These are phyloP conservation scores for Leccinum fibrillosum DNA, from an alignment of 768 basidiomycete genomes.

Conservation along the genomic window DNA sequence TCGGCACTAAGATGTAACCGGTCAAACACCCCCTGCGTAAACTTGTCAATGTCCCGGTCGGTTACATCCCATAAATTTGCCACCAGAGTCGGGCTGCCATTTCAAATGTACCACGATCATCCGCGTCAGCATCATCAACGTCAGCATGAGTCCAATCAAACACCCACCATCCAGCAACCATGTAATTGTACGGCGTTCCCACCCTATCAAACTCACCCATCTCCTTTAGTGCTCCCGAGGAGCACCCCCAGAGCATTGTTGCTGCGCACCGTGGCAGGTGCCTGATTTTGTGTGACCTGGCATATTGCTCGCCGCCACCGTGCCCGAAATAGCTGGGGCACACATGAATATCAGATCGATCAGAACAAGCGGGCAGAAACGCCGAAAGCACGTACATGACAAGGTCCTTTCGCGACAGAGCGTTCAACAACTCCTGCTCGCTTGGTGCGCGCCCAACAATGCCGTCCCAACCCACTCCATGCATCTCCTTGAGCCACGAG, in stretches of 20 bases:
- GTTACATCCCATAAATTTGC: conserved; percentile 99
- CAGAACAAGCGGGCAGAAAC: not conserved
- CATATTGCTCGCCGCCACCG: conserved; percentile 92
- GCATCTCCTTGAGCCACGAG: conserved; percentile 75
- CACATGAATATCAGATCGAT: not conserved
- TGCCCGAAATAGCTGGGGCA: conserved; percentile 88
- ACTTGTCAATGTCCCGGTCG: conserved; percentile 93
- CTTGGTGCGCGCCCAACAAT: conserved; percentile 71
- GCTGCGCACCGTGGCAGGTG: conserved; percentile 83
- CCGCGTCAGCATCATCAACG: not conserved
- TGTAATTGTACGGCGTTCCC: conserved; percentile 93
- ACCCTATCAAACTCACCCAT: conserved; percentile 93
- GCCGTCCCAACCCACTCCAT: conserved; percentile 77
- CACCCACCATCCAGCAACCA: conserved; percentile 94
- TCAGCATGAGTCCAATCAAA: not conserved
- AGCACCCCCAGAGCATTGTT: conserved; percentile 99
- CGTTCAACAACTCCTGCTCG: conserved; percentile 79
- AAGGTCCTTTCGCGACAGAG: conserved; percentile 71
- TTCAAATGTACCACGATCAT: not conserved
- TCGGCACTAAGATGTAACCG: conserved; percentile 51
- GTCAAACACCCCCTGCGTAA: conserved; percentile 81
- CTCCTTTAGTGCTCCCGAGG: conserved; percentile 81
- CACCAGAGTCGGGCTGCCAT: conserved; percentile 77
- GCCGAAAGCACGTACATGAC: conserved; percentile 70
- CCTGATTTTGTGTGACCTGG: conserved; percentile 82